Base-by-base conservation (phyloP, 2,329 filamentous ascomycete species). In the Fusarium transvaalense region DNA sequence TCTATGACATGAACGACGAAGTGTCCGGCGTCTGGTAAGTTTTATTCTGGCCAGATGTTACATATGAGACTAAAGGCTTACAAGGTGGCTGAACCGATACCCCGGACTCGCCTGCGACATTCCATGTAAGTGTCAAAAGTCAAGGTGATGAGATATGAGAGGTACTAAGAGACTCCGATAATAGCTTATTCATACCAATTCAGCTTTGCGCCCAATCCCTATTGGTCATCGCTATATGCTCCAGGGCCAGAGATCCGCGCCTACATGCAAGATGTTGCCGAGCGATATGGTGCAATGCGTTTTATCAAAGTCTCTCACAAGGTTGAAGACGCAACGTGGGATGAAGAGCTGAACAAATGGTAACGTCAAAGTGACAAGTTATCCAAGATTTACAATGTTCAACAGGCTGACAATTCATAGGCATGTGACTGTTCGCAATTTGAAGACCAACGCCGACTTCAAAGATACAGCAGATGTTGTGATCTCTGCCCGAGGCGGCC, bases 71-170 rank as follows among this genome's bases (percentile, higher is more conserved):
- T 54, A 37, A 57, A n/a, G 14, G 10, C 10, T 17, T 32, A 19
- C 25, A 19, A 63, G 62, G 62, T 66, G 59, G 62, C 17, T 63
- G 42, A 63, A 59, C 25, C 39, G 57, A n/a, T 64, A 64, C n/a
- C 61, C 61, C 4, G 61, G 61, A 6, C 50, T 61, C 2, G 61
- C 61, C 14, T 65, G 62, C 42, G 62, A 65, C 32, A 58, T 65
- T 21, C 62, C 62, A 27, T 62, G 62, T 63, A 13, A 54, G 58
- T 41, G 23, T 38, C 17, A 50, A 50, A 38, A 38, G 32, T 10
- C 7, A 37, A 14, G n/a, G 25, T 55, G 10, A 10, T 17, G 14
- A 15, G 34, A 35, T 41, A 37, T 1, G 45, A 27, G 10, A 29
- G 13, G 27, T 32, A 37, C 39, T 51, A 13, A 39, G 10, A 41